These are phyloP conservation scores for Rhynchospora tenuis DNA, from an alignment of 176 grass and related monocot species.

Conservation along the genomic window DNA sequence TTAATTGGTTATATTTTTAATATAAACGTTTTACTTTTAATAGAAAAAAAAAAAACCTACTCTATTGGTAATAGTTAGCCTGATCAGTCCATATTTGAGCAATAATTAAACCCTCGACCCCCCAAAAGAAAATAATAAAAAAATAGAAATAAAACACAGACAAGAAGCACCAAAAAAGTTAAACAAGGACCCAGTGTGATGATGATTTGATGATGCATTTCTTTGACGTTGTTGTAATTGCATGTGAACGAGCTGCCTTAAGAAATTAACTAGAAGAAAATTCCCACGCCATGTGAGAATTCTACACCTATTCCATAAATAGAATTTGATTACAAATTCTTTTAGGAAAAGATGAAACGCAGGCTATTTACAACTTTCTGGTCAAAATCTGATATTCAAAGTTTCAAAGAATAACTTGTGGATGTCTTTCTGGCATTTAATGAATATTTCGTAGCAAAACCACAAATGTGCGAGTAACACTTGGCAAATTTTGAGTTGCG, in stretches of 20 bases:
- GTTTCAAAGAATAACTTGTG: neutral
- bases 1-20: no score
- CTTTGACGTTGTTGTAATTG: neutral
- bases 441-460: neutral
- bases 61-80: no score
- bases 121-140: no score
- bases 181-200: no score
- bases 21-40: no score
- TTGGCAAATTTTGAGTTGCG: neutral
- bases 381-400: neutral
- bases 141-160: no score
- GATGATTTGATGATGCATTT: neutral
- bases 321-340: neutral
- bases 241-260: neutral
- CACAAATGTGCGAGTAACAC: neutral
- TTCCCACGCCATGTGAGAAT: neutral
- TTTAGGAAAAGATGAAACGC: neutral
- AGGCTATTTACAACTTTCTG: neutral
- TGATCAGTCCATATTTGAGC: no score
- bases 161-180: no score
- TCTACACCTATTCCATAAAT: neutral
- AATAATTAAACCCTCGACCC: no score
- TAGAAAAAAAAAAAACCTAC: no score
- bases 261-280: neutral
- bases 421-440: neutral